A percentile compares a stretch with the other conserved stretches of the same genome.
Evolutionary conservation across 1,284 basidiomycete genomes (phyloP).

Genomic region (Cryptococcus hybrid): DNA sequence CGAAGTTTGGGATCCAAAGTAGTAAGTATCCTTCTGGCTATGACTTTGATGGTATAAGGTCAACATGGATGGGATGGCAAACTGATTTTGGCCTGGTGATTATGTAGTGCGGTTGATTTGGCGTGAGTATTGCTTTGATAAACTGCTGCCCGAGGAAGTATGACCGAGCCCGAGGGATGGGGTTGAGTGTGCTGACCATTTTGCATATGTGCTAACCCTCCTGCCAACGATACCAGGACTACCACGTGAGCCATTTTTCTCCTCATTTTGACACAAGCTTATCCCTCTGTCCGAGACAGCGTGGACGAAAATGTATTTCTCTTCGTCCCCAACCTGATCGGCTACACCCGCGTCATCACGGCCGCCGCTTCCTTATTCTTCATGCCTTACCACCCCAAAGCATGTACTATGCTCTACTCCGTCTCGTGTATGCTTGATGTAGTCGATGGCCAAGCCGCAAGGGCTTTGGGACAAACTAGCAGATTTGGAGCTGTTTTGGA

Average conservation of each 20-base stretch:
- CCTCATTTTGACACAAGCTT: not conserved
- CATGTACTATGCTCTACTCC: constrained; percentile 86
- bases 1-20: constrained; percentile 49
- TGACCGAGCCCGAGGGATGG: too few species aligned
- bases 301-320: constrained; percentile 83
- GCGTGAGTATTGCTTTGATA: constrained; percentile 30
- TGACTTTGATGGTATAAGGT: too few species aligned
- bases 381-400: constrained; percentile 93
- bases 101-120: constrained; percentile 42
- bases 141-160: not conserved
- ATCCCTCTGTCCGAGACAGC: constrained; percentile 9
- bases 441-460: constrained; percentile 92
- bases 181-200: not conserved
- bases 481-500: constrained; percentile 98
- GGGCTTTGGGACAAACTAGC: constrained; percentile 81
- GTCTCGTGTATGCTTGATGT: constrained; percentile 95
- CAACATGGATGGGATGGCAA: not conserved
- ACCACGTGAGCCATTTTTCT: constrained; percentile 28
- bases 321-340: constrained; percentile 96
- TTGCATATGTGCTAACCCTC: not conserved
- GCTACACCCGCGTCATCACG: constrained; percentile 87
- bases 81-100: not conserved
- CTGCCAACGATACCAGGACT: constrained; percentile 21
- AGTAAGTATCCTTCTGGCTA: constrained; percentile 32
- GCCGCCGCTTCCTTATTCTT: constrained; percentile 87